Percentiles rank a stretch among this genome's conserved stretches.
Conservation (phyloP, 2,329 filamentous ascomycete species). For the Fusarium verrucosum region DNA sequence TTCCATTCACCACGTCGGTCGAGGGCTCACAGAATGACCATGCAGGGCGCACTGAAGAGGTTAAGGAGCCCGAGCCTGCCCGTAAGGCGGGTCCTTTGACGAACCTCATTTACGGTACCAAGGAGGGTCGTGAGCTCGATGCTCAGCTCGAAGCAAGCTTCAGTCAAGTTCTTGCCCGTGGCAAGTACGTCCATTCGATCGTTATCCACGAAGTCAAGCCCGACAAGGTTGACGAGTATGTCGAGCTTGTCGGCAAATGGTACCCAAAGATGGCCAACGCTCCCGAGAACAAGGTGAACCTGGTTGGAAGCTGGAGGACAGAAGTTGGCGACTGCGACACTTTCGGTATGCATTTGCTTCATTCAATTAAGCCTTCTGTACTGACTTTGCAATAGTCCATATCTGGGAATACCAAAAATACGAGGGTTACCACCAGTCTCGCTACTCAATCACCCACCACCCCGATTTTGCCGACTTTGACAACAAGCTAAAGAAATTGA, state of each 20-base stretch:
- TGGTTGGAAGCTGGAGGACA: slow-evolving; percentile 97
- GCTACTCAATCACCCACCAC: slow-evolving; percentile 83
- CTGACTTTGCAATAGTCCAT: slow-evolving; percentile 71
- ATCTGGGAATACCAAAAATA: slow-evolving; percentile 99
- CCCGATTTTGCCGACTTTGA: slow-evolving; percentile 88
- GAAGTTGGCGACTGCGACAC: slow-evolving; percentile 98
- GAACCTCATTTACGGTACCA: slow-evolving; percentile 95
- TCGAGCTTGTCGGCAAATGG: slow-evolving; percentile 87
- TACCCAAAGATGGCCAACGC: slow-evolving; percentile 88
- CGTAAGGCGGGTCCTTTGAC: slow-evolving; percentile 79
- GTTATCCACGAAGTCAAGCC: slow-evolving; percentile 96
- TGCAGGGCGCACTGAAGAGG: slow-evolving; percentile 61
- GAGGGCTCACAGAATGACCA: slow-evolving; percentile 50
- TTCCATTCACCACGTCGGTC: slow-evolving; percentile 55
- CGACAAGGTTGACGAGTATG: slow-evolving; percentile 94
- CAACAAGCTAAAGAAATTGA: slow-evolving; percentile 82
- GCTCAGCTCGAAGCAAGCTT: slow-evolving; percentile 96
- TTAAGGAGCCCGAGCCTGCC: slow-evolving; percentile 62
- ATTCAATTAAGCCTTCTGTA: background rate
- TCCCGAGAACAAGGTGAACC: slow-evolving; percentile 90
- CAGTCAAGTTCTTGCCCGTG: slow-evolving; percentile 90
- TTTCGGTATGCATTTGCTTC: slow-evolving; percentile 72
- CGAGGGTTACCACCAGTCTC: slow-evolving; percentile 91
- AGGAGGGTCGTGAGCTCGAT: slow-evolving; percentile 92
- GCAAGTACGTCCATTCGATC: slow-evolving; percentile 98